phyloP scores from a whole-genome alignment of 805 yeast genomes.

The Candida oleophila region DNA sequence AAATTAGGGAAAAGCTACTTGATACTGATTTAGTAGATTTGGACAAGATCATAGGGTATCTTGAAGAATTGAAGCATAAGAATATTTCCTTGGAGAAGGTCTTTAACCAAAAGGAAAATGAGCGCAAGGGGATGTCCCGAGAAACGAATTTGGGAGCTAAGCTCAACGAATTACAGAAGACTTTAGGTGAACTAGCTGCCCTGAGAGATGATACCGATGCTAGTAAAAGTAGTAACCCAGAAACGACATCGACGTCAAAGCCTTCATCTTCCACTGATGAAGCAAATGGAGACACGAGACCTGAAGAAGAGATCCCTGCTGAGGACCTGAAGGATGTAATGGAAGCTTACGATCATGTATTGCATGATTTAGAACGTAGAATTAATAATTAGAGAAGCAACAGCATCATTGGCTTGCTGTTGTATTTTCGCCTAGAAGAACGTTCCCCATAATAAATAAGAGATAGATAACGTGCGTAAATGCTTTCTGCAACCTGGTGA shows the following conservation, averaged over 20 bases:
- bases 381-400: conserved; percentile 3
- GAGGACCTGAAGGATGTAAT: neutral
- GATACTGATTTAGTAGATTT: conserved; percentile 32
- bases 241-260: neutral
- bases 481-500: too few species aligned
- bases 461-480: too few species aligned
- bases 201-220: neutral
- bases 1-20: conserved; percentile 32
- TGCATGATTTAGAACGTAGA: neutral
- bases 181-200: conserved; percentile 11
- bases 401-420: too few species aligned
- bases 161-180: conserved; percentile 14
- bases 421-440: too few species aligned
- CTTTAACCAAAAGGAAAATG: conserved; percentile 12
- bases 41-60: conserved; percentile 30
- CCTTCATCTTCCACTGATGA: neutral
- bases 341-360: conserved; percentile 1
- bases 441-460: neutral
- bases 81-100: conserved; percentile 30
- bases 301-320: neutral
- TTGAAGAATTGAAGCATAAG: conserved; percentile 27
- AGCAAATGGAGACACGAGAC: neutral
- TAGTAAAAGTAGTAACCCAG: neutral
- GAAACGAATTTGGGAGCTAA: neutral
- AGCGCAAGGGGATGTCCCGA: neutral